A percentile compares a stretch with the other conserved stretches of the same genome.
These are phyloP conservation scores for Hypocreales sp. DNA, from an alignment of 2,329 filamentous ascomycete genomes.

Conservation along the genomic window DNA sequence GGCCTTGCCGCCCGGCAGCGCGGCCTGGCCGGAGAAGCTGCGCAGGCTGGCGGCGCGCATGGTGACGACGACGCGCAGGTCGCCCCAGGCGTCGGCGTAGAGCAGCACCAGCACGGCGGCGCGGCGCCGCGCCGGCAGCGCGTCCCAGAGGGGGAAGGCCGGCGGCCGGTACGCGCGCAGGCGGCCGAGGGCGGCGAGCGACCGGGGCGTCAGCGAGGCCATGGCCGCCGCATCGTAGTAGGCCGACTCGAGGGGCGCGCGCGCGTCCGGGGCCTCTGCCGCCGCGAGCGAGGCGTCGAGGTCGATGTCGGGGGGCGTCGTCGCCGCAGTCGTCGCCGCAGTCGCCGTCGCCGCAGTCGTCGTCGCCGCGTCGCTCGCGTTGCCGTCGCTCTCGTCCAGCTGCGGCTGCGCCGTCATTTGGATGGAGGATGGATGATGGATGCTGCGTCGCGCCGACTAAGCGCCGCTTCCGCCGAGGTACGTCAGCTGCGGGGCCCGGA, in stretches of 20 bases:
- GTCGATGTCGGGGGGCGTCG: neutral
- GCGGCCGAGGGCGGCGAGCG: constrained; percentile 41
- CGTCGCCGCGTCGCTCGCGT: no score
- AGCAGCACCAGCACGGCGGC: constrained; percentile 81
- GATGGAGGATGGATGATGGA: no score
- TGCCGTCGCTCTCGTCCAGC: no score
- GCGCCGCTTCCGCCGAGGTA: no score
- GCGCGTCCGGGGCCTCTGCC: no score
- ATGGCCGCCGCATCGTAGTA: constrained; percentile 44
- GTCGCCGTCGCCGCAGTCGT: neutral
- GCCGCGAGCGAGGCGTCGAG: no score
- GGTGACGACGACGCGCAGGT: constrained; percentile 57
- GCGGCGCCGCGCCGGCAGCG: constrained; percentile 46
- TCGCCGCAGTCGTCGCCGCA: neutral
- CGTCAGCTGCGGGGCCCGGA: no score
- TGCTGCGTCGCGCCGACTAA: no score
- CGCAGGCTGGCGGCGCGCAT: constrained; percentile 49
- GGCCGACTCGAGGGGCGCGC: constrained; percentile 15
- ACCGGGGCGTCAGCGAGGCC: constrained; percentile 28
- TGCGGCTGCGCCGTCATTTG: neutral
- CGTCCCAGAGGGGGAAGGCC: constrained; percentile 45
- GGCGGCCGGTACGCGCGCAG: constrained; percentile 46
- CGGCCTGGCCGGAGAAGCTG: constrained; percentile 71
- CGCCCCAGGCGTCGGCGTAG: constrained; percentile 69
- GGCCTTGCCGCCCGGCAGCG: constrained; percentile 67